These are phyloP conservation scores for Aspergillus texensis DNA, from an alignment of 2,329 filamentous ascomycete genomes.

Conservation along the genomic window DNA sequence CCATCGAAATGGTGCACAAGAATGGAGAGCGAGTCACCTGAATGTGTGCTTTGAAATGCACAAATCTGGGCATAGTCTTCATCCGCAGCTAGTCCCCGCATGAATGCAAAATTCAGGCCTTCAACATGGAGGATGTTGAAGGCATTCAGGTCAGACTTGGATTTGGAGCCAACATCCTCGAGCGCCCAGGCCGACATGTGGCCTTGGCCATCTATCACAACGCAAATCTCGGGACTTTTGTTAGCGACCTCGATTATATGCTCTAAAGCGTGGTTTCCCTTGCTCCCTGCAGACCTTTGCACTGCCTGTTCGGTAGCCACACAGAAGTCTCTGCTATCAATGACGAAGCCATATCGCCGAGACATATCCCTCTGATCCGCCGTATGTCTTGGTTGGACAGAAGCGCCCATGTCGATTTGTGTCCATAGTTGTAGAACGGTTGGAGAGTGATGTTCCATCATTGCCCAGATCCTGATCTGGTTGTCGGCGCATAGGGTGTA, in stretches of 20 bases:
- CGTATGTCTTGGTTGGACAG: constrained; percentile 63
- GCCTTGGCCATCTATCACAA: constrained; percentile 80
- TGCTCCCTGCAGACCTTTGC: constrained; percentile 60
- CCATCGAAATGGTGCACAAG: constrained; percentile 85
- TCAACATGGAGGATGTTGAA: constrained; percentile 85
- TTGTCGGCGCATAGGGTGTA: constrained; percentile 88
- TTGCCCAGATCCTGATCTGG: constrained; percentile 79
- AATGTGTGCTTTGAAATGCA: constrained; percentile 68
- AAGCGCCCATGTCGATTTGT: constrained; percentile 72
- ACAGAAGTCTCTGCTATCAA: constrained; percentile 80
- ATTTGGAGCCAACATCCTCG: constrained; percentile 78
- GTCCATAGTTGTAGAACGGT: constrained; percentile 79
- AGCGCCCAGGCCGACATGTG: constrained; percentile 91
- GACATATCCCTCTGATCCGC: constrained; percentile 41
- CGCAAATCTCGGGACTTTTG: constrained; percentile 80
- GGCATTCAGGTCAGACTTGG: constrained; percentile 66
- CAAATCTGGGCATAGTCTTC: constrained; percentile 69
- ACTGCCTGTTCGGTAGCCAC: constrained; percentile 76
- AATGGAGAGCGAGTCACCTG: constrained; percentile 68
- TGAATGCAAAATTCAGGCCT: constrained; percentile 51
- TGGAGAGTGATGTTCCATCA: constrained; percentile 70
- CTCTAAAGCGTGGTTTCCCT: constrained; percentile 73
- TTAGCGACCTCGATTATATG: constrained; percentile 86
- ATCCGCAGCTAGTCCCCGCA: constrained; percentile 28
- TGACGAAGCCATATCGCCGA: constrained; percentile 73